Percentiles rank a stretch among this genome's conserved stretches.
phyloP scores from a whole-genome alignment of 306 rosid genomes.

The Pyrus bretschneideri region DNA sequence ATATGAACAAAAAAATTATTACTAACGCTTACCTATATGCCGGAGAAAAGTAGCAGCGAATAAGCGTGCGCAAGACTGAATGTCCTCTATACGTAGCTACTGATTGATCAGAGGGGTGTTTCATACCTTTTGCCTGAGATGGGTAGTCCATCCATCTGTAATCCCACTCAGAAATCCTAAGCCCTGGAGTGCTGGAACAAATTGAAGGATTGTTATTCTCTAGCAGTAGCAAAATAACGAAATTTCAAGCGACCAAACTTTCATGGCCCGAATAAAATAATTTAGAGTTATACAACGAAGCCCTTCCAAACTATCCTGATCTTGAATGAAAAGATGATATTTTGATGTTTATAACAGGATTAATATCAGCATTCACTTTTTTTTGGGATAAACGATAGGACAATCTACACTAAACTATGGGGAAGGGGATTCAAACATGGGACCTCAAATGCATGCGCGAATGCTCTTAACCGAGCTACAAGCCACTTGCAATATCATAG shows the following conservation, averaged over 20 bases:
- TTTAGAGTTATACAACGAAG: background rate
- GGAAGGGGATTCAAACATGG: no score
- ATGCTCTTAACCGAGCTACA: no score
- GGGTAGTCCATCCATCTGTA: slow-evolving; percentile 93
- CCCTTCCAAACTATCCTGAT: background rate
- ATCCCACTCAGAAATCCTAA: slow-evolving; percentile 62
- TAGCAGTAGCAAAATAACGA: background rate
- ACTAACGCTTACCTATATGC: slow-evolving; percentile 50
- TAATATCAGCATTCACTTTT: background rate
- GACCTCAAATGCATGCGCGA: no score
- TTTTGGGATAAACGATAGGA: no score
- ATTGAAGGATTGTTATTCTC: background rate
- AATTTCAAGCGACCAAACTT: background rate
- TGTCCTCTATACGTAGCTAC: slow-evolving; percentile 78
- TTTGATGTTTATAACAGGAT: background rate
- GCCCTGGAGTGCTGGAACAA: slow-evolving; percentile 36
- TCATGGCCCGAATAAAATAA: background rate
- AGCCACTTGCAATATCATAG: no score
- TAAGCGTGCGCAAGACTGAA: slow-evolving; percentile 68
- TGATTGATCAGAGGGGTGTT: slow-evolving; percentile 67
- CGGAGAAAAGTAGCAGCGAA: slow-evolving; percentile 88
- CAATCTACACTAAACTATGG: no score
- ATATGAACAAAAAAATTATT: background rate
- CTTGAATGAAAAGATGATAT: background rate
- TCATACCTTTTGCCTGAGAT: slow-evolving; percentile 38